These are phyloP conservation scores for Paecilomyces formosus DNA, from an alignment of 2,329 filamentous ascomycete genomes.

Conservation along the genomic window DNA sequence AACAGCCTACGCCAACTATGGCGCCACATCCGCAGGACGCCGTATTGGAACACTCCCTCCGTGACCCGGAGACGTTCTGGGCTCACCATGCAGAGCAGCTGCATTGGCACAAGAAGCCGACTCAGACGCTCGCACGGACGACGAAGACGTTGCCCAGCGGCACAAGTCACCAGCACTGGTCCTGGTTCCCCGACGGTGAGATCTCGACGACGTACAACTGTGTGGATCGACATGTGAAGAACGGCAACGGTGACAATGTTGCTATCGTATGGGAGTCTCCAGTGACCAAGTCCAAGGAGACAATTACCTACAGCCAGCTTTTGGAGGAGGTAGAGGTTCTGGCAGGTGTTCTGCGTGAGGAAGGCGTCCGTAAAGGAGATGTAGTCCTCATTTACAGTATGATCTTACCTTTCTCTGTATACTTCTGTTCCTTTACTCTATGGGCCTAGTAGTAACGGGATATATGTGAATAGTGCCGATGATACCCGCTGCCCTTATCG, in stretches of 20 bases:
- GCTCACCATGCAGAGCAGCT: constrained; percentile 63
- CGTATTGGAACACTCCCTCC: constrained; percentile 53
- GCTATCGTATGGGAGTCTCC: constrained; percentile 87
- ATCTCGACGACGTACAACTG: constrained; percentile 92
- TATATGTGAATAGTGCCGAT: constrained; percentile 64
- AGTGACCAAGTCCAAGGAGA: constrained; percentile 65
- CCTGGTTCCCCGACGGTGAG: constrained; percentile 83
- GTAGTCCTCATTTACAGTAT: constrained; percentile 83
- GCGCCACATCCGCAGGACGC: constrained; percentile 38
- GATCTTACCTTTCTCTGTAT: constrained; percentile 16
- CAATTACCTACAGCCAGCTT: constrained; percentile 66
- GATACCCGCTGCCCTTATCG: constrained; percentile 83
- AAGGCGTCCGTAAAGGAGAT: constrained; percentile 76
- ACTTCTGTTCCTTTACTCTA: background rate
- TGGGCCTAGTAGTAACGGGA: background rate
- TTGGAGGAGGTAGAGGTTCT: constrained; percentile 73
- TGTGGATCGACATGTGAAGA: constrained; percentile 77
- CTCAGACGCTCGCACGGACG: constrained; percentile 50
- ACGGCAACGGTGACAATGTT: constrained; percentile 63
- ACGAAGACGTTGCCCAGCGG: constrained; percentile 57
- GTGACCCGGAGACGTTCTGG: constrained; percentile 70
- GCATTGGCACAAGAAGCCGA: constrained; percentile 72
- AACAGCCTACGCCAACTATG: constrained; percentile 7
- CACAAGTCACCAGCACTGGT: constrained; percentile 67
- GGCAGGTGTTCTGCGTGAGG: constrained; percentile 72